Evolutionary conservation across 805 yeast genomes (phyloP).

Genomic region (Candida golubevii): DNA sequence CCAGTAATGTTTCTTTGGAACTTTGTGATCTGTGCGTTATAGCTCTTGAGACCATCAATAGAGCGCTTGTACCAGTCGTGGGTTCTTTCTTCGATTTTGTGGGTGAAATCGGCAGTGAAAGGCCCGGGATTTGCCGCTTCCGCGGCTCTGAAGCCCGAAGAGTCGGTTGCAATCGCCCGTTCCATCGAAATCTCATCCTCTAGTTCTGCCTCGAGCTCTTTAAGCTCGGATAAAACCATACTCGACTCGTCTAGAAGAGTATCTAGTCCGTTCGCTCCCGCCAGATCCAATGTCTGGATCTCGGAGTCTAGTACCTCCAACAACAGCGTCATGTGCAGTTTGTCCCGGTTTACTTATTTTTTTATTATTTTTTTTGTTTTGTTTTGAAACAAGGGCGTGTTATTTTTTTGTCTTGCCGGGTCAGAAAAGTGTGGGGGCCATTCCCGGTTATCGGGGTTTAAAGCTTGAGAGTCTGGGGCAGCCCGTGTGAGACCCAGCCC

Average conservation of each 20-base stretch:
- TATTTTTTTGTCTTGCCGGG: too few species aligned
- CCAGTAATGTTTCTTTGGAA: conserved; percentile 31
- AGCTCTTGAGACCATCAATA: conserved; percentile 29
- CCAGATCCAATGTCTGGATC: conserved; percentile 18
- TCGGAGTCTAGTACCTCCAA: conserved; percentile 26
- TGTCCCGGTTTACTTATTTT: too few species aligned
- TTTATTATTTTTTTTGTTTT: too few species aligned
- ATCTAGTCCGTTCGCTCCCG: conserved; percentile 22
- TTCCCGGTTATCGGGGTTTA: too few species aligned
- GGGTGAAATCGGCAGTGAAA: neutral
- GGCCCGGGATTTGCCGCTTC: neutral
- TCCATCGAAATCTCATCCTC: conserved; percentile 10
- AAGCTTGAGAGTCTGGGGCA: too few species aligned
- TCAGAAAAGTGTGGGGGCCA: too few species aligned
- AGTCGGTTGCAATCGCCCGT: neutral
- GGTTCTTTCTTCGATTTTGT: conserved; percentile 16
- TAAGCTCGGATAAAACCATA: conserved; percentile 22
- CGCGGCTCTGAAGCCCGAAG: neutral
- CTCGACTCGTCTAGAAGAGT: conserved; percentile 21
- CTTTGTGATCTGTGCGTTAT: conserved; percentile 32
- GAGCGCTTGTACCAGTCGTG: conserved; percentile 34
- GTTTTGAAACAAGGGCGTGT: too few species aligned
- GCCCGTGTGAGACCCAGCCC: too few species aligned
- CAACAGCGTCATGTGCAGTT: conserved; percentile 16
- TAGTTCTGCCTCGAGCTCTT: conserved; percentile 22